phyloP scores from a whole-genome alignment of 2,329 filamentous ascomycete species.

The Madurella fahalii region DNA sequence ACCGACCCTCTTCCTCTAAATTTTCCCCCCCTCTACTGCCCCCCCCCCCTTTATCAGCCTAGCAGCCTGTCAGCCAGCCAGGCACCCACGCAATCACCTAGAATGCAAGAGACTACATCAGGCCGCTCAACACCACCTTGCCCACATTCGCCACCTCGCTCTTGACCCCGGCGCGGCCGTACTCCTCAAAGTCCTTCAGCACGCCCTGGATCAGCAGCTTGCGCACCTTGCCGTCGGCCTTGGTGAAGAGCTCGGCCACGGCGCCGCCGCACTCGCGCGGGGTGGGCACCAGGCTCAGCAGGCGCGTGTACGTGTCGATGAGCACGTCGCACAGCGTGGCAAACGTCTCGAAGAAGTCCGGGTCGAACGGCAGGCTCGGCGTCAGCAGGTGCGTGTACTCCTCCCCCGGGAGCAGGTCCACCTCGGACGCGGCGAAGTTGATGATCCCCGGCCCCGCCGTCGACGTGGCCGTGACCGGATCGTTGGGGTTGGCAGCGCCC shows the following conservation, averaged over 20 bases:
- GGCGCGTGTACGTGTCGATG: constrained; percentile 82
- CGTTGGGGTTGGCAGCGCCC: constrained; percentile 20
- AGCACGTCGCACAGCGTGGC: constrained; percentile 91
- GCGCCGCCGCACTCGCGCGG: constrained; percentile 66
- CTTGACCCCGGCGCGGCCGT: constrained; percentile 69
- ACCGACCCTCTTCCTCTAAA: background rate
- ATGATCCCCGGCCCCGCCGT: constrained; percentile 42
- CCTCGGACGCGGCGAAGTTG: constrained; percentile 55
- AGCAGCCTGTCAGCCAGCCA: background rate
- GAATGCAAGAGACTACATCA: constrained; percentile 51
- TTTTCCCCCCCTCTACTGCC: background rate
- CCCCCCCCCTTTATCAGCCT: background rate
- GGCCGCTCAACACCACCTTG: constrained; percentile 81
- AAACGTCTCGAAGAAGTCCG: constrained; percentile 96
- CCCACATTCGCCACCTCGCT: constrained; percentile 80
- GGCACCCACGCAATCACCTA: too few species aligned
- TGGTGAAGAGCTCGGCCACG: constrained; percentile 81
- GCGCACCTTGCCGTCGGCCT: constrained; percentile 78
- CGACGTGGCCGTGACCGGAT: background rate
- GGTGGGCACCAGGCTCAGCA: constrained; percentile 70
- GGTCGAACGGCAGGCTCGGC: constrained; percentile 90
- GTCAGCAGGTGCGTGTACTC: constrained; percentile 87
- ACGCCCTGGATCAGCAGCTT: constrained; percentile 86
- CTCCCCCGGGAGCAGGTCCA: constrained; percentile 71
- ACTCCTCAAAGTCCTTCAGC: constrained; percentile 90